Conservation (phyloP, 371 early-diverging fungal species). For the Mucor sp. region DNA sequence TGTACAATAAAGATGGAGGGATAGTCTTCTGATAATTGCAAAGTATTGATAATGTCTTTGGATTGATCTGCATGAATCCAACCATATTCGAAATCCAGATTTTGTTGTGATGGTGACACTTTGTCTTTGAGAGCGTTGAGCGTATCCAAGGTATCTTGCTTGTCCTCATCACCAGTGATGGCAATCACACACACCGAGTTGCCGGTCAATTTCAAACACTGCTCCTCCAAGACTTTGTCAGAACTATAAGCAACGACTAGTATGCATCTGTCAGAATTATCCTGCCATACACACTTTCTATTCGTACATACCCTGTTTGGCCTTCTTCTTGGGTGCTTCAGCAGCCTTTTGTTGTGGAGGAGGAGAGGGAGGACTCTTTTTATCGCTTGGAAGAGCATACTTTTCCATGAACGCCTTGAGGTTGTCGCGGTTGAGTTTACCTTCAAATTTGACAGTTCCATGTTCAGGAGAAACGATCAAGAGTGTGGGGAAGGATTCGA, state of each 20-base stretch:
- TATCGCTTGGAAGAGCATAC: slow-evolving; percentile 45
- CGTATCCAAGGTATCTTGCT: slow-evolving; percentile 52
- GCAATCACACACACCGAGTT: slow-evolving; percentile 59
- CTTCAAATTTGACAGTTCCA: slow-evolving; percentile 39
- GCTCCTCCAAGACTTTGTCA: slow-evolving; percentile 8
- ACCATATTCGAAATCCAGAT: slow-evolving; percentile 44
- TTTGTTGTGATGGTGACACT: slow-evolving; percentile 24
- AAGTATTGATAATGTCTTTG: slow-evolving; percentile 52
- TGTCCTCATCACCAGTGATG: slow-evolving; percentile 63
- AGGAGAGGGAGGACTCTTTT: slow-evolving; percentile 21
- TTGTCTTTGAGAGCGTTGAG: slow-evolving; percentile 57
- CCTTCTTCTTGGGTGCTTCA: slow-evolving; percentile 6
- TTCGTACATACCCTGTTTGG: slow-evolving; percentile 20
- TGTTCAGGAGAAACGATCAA: slow-evolving; percentile 53
- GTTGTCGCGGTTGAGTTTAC: slow-evolving; percentile 59
- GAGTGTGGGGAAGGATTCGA: slow-evolving; percentile 68
- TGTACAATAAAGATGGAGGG: slow-evolving; percentile 72
- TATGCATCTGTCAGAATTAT: not conserved
- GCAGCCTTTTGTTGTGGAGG: slow-evolving; percentile 11
- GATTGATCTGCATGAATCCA: slow-evolving; percentile 73
- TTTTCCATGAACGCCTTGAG: slow-evolving; percentile 59
- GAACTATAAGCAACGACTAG: slow-evolving; percentile 20
- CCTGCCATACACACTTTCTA: not conserved
- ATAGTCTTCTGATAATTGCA: slow-evolving; percentile 71
- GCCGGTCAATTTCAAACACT: slow-evolving; percentile 16